Conservation (phyloP, 768 basidiomycete species). For the Pisolithus tinctorius region DNA sequence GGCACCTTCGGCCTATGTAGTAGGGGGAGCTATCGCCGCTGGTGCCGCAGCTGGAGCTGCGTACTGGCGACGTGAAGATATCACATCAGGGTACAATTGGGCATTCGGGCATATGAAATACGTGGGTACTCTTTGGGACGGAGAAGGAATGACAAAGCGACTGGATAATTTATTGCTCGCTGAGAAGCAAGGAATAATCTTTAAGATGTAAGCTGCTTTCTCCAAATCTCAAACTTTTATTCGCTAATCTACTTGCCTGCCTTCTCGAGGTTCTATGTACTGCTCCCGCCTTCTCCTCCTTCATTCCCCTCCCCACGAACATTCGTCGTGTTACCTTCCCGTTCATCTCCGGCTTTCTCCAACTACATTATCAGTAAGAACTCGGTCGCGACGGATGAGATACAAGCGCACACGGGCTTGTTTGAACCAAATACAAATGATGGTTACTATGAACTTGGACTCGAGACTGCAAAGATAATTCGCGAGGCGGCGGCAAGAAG, state of each 20-base stretch:
- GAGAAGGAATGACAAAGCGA: slow-evolving; percentile 50
- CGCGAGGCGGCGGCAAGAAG: slow-evolving; percentile 42
- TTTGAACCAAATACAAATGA: slow-evolving; percentile 78
- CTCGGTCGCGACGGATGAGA: slow-evolving; percentile 62
- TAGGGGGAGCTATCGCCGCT: slow-evolving; percentile 70
- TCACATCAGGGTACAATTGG: slow-evolving; percentile 65
- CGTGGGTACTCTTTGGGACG: slow-evolving; percentile 82
- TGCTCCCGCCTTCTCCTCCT: slow-evolving; percentile 65
- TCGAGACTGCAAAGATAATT: slow-evolving; percentile 56
- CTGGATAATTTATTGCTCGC: slow-evolving; percentile 56
- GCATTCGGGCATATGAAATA: slow-evolving; percentile 87
- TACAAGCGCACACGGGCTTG: slow-evolving; percentile 86
- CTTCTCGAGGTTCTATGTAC: slow-evolving; percentile 65
- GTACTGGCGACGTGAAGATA: slow-evolving; percentile 73
- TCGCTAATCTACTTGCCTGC: not conserved
- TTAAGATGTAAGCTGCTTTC: slow-evolving; percentile 54
- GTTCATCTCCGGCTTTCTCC: slow-evolving; percentile 37
- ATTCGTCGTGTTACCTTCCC: slow-evolving; percentile 69
- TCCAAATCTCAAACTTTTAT: not conserved
- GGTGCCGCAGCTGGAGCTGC: slow-evolving; percentile 82
- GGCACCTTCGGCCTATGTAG: slow-evolving; percentile 63
- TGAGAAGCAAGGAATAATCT: slow-evolving; percentile 59
- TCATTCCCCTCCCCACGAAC: slow-evolving; percentile 51
- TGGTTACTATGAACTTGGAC: slow-evolving; percentile 83
- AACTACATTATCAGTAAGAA: slow-evolving; percentile 66